Conservation (phyloP, 345 rosid genomes). For the Salix viminalis region DNA sequence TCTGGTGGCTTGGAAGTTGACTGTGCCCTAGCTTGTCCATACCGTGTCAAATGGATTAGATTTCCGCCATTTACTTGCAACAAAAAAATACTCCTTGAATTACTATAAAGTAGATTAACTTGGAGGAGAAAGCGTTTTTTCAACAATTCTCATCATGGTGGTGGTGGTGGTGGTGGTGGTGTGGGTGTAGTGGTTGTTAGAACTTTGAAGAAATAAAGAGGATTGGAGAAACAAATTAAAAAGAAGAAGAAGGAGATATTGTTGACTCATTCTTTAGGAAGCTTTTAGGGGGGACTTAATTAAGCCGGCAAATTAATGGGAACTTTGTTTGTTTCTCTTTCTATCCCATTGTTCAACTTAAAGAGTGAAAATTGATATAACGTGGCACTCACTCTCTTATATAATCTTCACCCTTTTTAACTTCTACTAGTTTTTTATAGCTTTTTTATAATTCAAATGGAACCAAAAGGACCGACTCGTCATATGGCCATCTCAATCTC, state of each 20-base stretch:
- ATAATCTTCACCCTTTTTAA: background rate
- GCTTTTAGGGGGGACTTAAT: background rate
- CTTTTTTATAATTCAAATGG: background rate
- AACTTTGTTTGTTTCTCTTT: background rate
- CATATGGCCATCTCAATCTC: background rate
- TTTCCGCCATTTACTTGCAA: background rate
- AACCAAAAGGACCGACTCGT: background rate
- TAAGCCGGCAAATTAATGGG: conserved; percentile 26
- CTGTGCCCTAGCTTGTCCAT: background rate
- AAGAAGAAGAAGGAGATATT: background rate
- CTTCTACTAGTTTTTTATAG: background rate
- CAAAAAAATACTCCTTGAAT: background rate
- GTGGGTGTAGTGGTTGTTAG: conserved; percentile 18
- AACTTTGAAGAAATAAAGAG: conserved; percentile 20
- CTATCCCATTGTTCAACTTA: background rate
- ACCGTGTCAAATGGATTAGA: background rate
- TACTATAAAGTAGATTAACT: background rate
- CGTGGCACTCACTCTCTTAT: background rate
- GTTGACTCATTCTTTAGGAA: conserved; percentile 22
- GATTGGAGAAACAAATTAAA: background rate
- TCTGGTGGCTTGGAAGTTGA: conserved; percentile 1
- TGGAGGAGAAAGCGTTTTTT: background rate
- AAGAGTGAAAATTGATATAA: background rate
- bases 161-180: conserved; percentile 12
- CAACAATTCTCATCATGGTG: background rate